Conservation (phyloP, 1,284 basidiomycete species). For the Sporisorium reilianum region DNA sequence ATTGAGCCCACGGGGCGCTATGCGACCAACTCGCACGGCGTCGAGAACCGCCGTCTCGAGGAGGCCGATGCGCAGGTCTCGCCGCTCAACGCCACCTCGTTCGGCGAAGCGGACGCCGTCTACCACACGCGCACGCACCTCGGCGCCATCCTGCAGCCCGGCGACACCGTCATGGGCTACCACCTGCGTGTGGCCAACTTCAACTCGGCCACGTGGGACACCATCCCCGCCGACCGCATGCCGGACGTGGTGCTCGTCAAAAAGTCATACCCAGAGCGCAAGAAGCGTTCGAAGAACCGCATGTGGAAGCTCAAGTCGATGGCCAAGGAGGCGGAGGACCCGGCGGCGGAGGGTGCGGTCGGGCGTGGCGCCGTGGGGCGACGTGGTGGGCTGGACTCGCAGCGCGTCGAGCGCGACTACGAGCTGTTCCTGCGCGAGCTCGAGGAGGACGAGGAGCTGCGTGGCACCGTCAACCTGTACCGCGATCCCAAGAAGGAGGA, state of each 20-base stretch:
- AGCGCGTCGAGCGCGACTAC: slow-evolving; percentile 95
- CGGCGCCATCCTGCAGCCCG: slow-evolving; percentile 92
- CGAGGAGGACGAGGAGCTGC: slow-evolving; percentile 95
- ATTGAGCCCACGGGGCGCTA: slow-evolving; percentile 76
- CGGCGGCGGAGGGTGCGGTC: slow-evolving; percentile 59
- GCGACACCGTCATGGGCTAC: slow-evolving; percentile 92
- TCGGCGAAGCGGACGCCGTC: slow-evolving; percentile 77
- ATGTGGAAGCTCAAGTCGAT: slow-evolving; percentile 92
- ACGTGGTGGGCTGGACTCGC: slow-evolving; percentile 88
- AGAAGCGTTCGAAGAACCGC: slow-evolving; percentile 88
- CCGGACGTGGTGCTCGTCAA: slow-evolving; percentile 94
- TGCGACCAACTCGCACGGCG: slow-evolving; percentile 56
- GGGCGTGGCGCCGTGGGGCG: slow-evolving; percentile 88
- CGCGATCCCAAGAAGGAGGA: slow-evolving; percentile 73
- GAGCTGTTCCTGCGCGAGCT: slow-evolving; percentile 94
- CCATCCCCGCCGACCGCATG: slow-evolving; percentile 76
- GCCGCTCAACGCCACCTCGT: slow-evolving; percentile 79
- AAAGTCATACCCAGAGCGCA: slow-evolving; percentile 93
- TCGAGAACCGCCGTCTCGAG: slow-evolving; percentile 45
- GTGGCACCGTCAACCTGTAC: slow-evolving; percentile 88
- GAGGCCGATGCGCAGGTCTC: slow-evolving; percentile 92
- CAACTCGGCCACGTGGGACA: slow-evolving; percentile 87
- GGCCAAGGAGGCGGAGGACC: slow-evolving; percentile 86
- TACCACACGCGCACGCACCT: slow-evolving; percentile 97
- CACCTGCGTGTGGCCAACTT: slow-evolving; percentile 89